Conservation (phyloP, 164 flowering plant genomes). For the Pachysandra terminalis region DNA sequence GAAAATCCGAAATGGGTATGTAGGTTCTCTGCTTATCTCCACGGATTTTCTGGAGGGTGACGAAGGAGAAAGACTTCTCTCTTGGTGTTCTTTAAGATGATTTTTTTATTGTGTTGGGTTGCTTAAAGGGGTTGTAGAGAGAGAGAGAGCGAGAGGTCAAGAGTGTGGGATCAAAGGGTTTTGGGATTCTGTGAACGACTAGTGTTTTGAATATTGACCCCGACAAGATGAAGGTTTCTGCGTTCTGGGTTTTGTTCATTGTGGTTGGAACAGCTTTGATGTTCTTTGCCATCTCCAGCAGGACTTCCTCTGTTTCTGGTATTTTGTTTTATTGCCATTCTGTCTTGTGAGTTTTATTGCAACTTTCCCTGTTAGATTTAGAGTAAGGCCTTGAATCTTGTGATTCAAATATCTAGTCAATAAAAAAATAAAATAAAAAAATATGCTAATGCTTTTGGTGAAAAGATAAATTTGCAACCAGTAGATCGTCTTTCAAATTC, state of each 20-base stretch:
- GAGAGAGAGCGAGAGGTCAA: background rate
- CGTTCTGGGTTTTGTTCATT: conserved; percentile 25
- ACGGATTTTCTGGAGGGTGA: conserved; percentile 25
- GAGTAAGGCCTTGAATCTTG: too few relatives aligned
- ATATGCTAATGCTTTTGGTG: too few relatives aligned
- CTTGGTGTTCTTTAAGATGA: too few relatives aligned
- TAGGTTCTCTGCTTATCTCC: conserved; percentile 28
- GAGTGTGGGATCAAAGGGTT: too few relatives aligned
- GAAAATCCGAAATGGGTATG: conserved; percentile 17
- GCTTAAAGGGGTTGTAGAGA: background rate
- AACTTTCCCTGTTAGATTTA: too few relatives aligned
- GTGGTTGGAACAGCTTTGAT: conserved; percentile 26
- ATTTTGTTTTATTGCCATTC: background rate
- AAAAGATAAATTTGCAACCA: too few relatives aligned
- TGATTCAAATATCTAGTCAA: too few relatives aligned
- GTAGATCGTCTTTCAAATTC: too few relatives aligned
- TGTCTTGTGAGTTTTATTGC: too few relatives aligned
- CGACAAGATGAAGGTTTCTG: conserved; percentile 29
- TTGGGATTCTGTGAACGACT: background rate
- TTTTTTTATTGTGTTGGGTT: too few relatives aligned
- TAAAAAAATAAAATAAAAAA: too few relatives aligned
- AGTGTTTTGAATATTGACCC: too few relatives aligned
- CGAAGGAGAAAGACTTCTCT: conserved; percentile 5
- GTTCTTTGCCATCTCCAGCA: conserved; percentile 14
- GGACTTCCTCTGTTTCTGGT: conserved; percentile 21